Percentiles rank a stretch among this genome's conserved stretches.
Evolutionary conservation across 2,329 filamentous ascomycete genomes (phyloP).

Genomic region (Polytolypa hystricis): DNA sequence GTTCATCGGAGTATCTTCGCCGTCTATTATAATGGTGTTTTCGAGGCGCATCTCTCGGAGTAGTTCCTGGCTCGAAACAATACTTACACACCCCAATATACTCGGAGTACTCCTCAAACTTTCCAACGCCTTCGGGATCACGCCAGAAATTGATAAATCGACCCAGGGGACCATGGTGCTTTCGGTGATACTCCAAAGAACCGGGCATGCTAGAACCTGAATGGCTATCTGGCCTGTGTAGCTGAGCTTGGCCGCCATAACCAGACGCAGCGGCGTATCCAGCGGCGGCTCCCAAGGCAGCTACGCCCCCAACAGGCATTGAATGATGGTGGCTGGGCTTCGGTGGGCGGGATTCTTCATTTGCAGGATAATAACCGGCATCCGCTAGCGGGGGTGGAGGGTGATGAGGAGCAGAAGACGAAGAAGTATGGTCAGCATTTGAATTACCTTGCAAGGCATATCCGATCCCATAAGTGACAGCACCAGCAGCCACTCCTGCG

Average conservation of each 20-base stretch:
- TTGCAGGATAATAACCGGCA: background rate
- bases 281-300: slow-evolving; percentile 37
- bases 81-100: slow-evolving; percentile 54
- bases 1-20: slow-evolving; percentile 36
- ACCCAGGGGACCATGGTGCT: slow-evolving; percentile 45
- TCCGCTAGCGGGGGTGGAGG: slow-evolving; percentile 3
- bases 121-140: slow-evolving; percentile 52
- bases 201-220: slow-evolving; percentile 20
- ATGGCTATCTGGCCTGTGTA: slow-evolving; percentile 20
- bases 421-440: background rate
- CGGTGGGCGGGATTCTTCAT: slow-evolving; percentile 19
- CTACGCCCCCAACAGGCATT: slow-evolving; percentile 33
- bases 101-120: slow-evolving; percentile 58
- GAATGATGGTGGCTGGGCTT: slow-evolving; percentile 35
- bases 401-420: slow-evolving; percentile 14
- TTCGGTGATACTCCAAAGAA: slow-evolving; percentile 39
- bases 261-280: slow-evolving; percentile 22
- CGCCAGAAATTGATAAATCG: slow-evolving; percentile 51
- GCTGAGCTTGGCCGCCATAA: slow-evolving; percentile 27
- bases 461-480: slow-evolving; percentile 35
- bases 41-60: slow-evolving; percentile 46
- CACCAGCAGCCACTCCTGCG: slow-evolving; percentile 16
- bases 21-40: slow-evolving; percentile 43
- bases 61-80: slow-evolving; percentile 52
- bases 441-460: slow-evolving; percentile 12